Conservation (phyloP, 192 early-diverging fungal species). For the Mycoemilia scoparia region DNA sequence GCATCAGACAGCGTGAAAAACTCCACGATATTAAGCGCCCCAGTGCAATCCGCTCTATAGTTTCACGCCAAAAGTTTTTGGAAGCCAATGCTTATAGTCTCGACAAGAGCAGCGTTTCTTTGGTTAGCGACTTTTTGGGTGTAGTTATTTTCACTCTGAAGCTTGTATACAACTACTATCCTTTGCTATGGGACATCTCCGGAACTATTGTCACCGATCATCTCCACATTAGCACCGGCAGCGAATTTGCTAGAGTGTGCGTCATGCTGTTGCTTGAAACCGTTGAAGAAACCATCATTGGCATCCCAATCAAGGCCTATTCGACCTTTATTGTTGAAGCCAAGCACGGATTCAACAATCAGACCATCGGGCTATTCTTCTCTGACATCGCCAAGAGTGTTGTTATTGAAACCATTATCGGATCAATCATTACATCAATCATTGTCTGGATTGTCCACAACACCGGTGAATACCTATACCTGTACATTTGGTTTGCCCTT, state of each 20-base stretch:
- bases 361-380: constrained; percentile 59
- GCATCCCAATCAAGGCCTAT: constrained; percentile 69
- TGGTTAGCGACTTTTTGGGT: constrained; percentile 41
- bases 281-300: constrained; percentile 38
- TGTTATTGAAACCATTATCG: constrained; percentile 47
- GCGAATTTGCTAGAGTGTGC: constrained; percentile 73
- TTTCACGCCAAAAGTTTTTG: constrained; percentile 56
- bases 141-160: constrained; percentile 49
- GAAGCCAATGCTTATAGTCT: constrained; percentile 72
- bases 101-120: constrained; percentile 64
- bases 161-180: constrained; percentile 50
- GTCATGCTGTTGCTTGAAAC: constrained; percentile 47
- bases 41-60: constrained; percentile 42
- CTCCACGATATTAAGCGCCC: constrained; percentile 51
- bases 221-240: constrained; percentile 38
- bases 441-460: constrained; percentile 68
- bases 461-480: constrained; percentile 67
- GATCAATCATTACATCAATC: constrained; percentile 56
- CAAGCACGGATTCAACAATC: constrained; percentile 91
- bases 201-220: constrained; percentile 31
- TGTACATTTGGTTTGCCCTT: constrained; percentile 86
- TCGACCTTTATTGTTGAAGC: constrained; percentile 90
- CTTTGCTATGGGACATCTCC: constrained; percentile 48
- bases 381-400: constrained; percentile 61
- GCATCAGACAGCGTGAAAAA: constrained; percentile 56